Base-by-base conservation (phyloP, 805 yeast species). In the Starmerella floris region DNA sequence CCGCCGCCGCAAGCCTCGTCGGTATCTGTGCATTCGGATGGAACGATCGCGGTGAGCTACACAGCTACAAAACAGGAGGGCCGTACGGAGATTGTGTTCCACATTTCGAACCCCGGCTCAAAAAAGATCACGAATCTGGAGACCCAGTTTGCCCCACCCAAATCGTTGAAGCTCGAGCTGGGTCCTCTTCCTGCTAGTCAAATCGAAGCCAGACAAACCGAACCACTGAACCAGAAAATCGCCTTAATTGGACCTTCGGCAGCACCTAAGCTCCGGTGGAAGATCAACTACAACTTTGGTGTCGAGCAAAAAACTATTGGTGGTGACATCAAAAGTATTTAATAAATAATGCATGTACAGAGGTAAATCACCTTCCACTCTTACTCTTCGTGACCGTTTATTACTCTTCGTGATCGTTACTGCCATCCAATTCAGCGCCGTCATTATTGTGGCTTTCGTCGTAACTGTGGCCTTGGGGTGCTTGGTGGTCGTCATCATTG, bases 191-290 rank as follows among this genome's bases (percentile, higher is more conserved):
- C 79, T 8, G 68, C 73, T 41, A 74, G 71, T 42, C 54, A 59
- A 25, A 54, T 82, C n/a, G 65, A 67, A 43, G 69, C 73, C 2
- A 66, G 65, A 41, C 65, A 64, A 37, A 59, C 57, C 28, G 76
- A 76, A 5, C 28, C 28, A 8, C 64, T 79, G 16, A 59, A 65
- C 4, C 91, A 82, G 60, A 65, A 62, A 27, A 66, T 74, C 39
- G 60, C 59, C 30, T 63, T 64, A 19, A 23, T 32, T 2, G 57
- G 56, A 23, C n/a, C n/a, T n/a, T 15, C 39, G 4, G 59, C 61
- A 13, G 62, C 66, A n/a, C 59, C 79, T 51, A 82, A 80, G 60
- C 67, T 83, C 45, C 79, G 83, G 59, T 83, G 87, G 88, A 81
- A 78, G 59, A 69, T 72, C 21, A 72, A 72, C 43, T 83, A 73